Evolutionary conservation across 2,329 filamentous ascomycete species (phyloP).

Genomic region (Calonectria pseudoturangicola): DNA sequence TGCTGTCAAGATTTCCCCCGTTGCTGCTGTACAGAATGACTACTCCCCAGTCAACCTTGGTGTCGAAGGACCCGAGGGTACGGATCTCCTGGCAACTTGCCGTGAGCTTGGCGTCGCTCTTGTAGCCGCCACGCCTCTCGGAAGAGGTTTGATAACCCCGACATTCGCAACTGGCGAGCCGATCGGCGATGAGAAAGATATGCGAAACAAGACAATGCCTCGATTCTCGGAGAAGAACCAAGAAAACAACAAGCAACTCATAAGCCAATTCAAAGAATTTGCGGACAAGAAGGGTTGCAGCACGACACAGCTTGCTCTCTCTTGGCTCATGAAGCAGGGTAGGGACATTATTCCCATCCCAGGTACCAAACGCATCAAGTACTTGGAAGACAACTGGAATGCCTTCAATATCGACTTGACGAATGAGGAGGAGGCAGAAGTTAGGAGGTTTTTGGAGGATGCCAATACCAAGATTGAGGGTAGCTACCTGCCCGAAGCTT

Average conservation of each 20-base stretch:
- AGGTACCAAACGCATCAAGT: constrained; percentile 63
- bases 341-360: constrained; percentile 74
- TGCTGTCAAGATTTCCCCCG: constrained; percentile 68
- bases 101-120: constrained; percentile 75
- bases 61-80: constrained; percentile 70
- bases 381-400: constrained; percentile 64
- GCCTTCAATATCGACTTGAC: constrained; percentile 55
- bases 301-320: constrained; percentile 73
- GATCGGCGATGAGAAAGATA: constrained; percentile 20
- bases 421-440: constrained; percentile 55
- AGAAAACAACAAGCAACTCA: constrained; percentile 70
- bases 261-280: constrained; percentile 68
- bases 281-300: constrained; percentile 73
- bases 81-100: constrained; percentile 70
- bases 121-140: constrained; percentile 76
- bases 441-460: constrained; percentile 47
- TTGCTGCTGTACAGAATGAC: constrained; percentile 72
- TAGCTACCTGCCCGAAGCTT: constrained; percentile 21
- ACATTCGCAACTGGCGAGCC: constrained; percentile 68
- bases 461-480: constrained; percentile 39
- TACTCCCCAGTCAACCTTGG: constrained; percentile 73
- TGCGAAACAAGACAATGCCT: constrained; percentile 33
- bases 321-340: constrained; percentile 76
- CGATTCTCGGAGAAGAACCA: constrained; percentile 50
- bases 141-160: constrained; percentile 75